A percentile compares a stretch with the other conserved stretches of the same genome.
Evolutionary conservation across 495 filamentous ascomycete species (phyloP).

Genomic region (Hypoxylon intermedium): DNA sequence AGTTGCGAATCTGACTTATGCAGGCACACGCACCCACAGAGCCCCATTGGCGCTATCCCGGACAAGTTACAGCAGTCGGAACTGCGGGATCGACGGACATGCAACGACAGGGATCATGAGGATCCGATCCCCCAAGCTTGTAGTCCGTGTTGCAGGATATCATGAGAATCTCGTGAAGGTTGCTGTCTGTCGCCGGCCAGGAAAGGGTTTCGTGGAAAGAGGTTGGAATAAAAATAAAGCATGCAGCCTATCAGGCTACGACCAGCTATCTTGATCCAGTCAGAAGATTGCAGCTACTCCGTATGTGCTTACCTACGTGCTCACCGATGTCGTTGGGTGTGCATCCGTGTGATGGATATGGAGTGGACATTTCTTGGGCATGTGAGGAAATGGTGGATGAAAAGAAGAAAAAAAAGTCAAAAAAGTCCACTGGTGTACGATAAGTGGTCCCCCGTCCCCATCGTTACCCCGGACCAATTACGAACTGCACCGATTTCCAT

Average conservation of each 20-base stretch:
- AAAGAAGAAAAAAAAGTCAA: too few species aligned
- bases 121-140: conserved; percentile 32
- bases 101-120: conserved; percentile 36
- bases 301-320: not conserved
- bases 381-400: conserved; percentile 2
- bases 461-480: conserved; percentile 28
- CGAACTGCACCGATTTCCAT: conserved; percentile 22
- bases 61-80: conserved; percentile 22
- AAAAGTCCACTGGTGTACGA: not conserved
- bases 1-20: conserved; percentile 36
- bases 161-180: conserved; percentile 30
- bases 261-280: not conserved
- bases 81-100: conserved; percentile 40
- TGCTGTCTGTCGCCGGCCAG: conserved; percentile 19
- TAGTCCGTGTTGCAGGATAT: conserved; percentile 30
- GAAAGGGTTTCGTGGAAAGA: conserved; percentile 21
- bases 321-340: not conserved
- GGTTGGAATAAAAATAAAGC: not conserved
- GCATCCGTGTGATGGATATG: too few species aligned
- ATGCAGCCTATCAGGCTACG: not conserved
- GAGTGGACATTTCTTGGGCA: too few species aligned
- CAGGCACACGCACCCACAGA: conserved; percentile 30
- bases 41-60: conserved; percentile 28
- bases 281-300: conserved; percentile 2
- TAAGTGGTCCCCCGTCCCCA: not conserved